Base-by-base conservation (phyloP, 1,284 basidiomycete species). In the Coniferiporia sulphurascens region DNA sequence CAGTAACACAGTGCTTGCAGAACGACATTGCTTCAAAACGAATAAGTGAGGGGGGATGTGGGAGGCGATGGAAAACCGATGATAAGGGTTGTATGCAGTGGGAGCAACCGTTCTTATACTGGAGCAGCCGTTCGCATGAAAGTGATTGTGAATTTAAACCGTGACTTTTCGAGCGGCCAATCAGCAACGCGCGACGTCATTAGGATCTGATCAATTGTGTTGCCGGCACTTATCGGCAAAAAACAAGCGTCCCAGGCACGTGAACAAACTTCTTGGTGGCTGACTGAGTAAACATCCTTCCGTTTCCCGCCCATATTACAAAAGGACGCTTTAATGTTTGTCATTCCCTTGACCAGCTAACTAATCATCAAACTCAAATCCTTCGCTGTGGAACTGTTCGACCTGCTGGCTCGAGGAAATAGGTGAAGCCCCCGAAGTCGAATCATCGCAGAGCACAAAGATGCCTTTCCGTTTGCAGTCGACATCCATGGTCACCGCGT, bases 1-100 rank as follows among this genome's bases (percentile, higher is more conserved):
- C 61, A 9, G 48, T 45, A 22, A 62, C 49, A 38, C 61, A 62
- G 32, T 59, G 17, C 36, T 55, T 54, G 54, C 61, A 62, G 49
- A 62, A 59, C 17, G 61, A 62, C 61, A 62, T 62, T 12, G 8
- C 45, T 27, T 27, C 27, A 27, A 27, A 27, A 27, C 27, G 5
- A 5, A 27, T 27, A 44, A 53, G 41, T 8, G 17, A n/a, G 44
- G 9, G 49, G 12, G 22, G 6, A 35, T 17, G 27, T 43, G 36
- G 27, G 27, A 27, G 41, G 52, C 22, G 19, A 21, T 38, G 19
- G 36, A 43, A 19, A 36, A 21, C 19, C 4, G 52, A 43, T 9
- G 43, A 54, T 54, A 45, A 8, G 38, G 38, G 9, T 8, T 10
- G 38, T 12, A 19, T 46, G 36, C 36, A 41, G 22, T 38, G 21